Percentiles rank a stretch among this genome's conserved stretches.
These are phyloP conservation scores for Paramecium octaurelia DNA, from an alignment of 73 alveolate species.

Conservation along the genomic window DNA sequence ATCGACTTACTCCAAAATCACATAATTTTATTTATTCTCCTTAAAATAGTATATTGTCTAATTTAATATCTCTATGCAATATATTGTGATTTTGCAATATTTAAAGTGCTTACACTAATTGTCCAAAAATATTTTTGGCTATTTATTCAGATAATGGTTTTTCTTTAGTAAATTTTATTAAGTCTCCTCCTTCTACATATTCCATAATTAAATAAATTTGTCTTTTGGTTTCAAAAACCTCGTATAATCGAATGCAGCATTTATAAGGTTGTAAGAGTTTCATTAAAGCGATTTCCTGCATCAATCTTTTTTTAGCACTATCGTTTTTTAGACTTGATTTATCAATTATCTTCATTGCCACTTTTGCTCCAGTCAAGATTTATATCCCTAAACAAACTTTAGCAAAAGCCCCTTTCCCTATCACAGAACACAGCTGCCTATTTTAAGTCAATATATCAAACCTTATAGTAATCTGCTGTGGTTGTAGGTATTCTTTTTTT, in stretches of 20 bases:
- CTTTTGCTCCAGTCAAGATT: constrained; percentile 94
- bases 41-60: constrained; percentile 94
- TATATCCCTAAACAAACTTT: constrained; percentile 94
- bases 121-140: constrained; percentile 86
- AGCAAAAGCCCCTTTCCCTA: constrained; percentile 98
- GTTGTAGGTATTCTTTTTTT: constrained; percentile 62
- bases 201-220: constrained; percentile 90
- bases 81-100: constrained; percentile 82
- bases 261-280: constrained; percentile 52
- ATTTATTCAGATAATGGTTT: constrained; percentile 85
- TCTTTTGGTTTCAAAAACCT: constrained; percentile 91
- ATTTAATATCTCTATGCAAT: constrained; percentile 95
- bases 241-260: constrained; percentile 79
- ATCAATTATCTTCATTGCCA: constrained; percentile 96
- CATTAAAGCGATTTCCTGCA: constrained; percentile 73
- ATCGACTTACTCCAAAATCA: constrained; percentile 96
- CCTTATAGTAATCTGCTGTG: constrained; percentile 61
- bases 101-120: constrained; percentile 82
- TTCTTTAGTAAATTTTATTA: constrained; percentile 87
- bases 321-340: constrained; percentile 90
- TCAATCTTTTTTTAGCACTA: constrained; percentile 86
- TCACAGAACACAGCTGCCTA: constrained; percentile 62
- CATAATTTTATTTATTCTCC: constrained; percentile 88
- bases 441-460: constrained; percentile 5
- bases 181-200: constrained; percentile 92